Base-by-base conservation (phyloP, 2,329 filamentous ascomycete species). In the Calonectria henricotiae region DNA sequence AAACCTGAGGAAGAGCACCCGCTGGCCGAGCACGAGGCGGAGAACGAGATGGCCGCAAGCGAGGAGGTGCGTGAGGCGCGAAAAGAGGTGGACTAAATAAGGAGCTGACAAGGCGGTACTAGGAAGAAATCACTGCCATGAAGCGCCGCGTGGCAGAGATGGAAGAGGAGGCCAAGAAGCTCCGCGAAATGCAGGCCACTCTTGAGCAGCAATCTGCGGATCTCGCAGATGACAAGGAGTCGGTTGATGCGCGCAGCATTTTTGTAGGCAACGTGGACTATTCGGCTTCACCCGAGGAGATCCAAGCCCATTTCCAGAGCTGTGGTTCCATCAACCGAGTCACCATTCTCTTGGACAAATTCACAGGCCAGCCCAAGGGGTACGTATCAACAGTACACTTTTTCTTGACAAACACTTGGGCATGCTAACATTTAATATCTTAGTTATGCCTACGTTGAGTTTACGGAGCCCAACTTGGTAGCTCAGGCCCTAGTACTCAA, bases 211-310 rank as follows among this genome's bases (percentile, higher is more conserved):
- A 96, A 79, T 92, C 91, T 73, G 91, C 94, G 74, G 94, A 94
- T 77, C 88, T 96, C 71, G 90, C 93, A 75, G 96, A 98, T 81
- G 95, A 95, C 85, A 97, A 97, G 84, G 95, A 98, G 82, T 97
- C 98, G 76, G 91, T 99, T 70, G 96, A 99, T 84, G 92, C 92
- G 75, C 92, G 96, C 79, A 98, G 95, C 85, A 95, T 99, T 83
- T 99, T 99, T 82, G 96, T 99, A 51, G 96, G 96, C 76, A 99
- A 99, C 78, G 96, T 99, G 75, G 96, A 99, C 84, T 99, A 99
- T 83, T 95, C 94, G 72, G 95, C 96, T 25, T 97, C 95, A 32
- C 96, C 96, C 2, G 96, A 99, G 85, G 96, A 99, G 86, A 79
- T 99, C 70, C 96, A 99, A 86, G 94, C 95, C 70, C 96, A 99